These are phyloP conservation scores for Backusella macrospora DNA, from an alignment of 192 early-diverging fungal species.

Conservation along the genomic window DNA sequence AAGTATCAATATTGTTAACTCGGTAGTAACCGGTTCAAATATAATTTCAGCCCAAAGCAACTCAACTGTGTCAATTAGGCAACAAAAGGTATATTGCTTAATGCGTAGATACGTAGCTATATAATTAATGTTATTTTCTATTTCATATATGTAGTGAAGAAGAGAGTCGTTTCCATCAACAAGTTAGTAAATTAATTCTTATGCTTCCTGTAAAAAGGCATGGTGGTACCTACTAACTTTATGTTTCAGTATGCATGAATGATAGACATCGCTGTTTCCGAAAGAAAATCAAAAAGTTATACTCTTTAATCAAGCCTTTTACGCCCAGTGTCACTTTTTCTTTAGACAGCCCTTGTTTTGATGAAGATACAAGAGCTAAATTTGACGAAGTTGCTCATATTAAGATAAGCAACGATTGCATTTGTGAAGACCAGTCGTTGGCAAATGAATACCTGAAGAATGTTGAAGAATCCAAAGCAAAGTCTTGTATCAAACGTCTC, in stretches of 20 bases:
- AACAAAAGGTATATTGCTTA: background rate
- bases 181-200: background rate
- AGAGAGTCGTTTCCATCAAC: background rate
- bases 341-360: background rate
- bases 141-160: background rate
- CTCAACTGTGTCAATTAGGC: background rate
- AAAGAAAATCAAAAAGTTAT: background rate
- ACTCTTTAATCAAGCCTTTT: background rate
- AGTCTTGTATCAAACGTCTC: background rate
- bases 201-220: background rate
- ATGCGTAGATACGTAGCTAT: background rate
- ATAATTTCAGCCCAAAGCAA: background rate
- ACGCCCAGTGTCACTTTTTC: background rate
- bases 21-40: background rate
- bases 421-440: background rate
- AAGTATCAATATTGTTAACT: background rate
- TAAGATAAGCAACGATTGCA: background rate
- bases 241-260: background rate
- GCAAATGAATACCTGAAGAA: background rate
- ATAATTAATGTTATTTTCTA: background rate
- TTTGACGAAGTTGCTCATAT: background rate
- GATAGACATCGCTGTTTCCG: background rate
- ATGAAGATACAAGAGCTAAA: background rate
- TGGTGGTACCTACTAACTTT: background rate
- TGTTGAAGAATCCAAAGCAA: background rate